A percentile compares a stretch with the other conserved stretches of the same genome.
Conservation (phyloP, 129 eudicot species). For the Helichrysum umbraculigerum region DNA sequence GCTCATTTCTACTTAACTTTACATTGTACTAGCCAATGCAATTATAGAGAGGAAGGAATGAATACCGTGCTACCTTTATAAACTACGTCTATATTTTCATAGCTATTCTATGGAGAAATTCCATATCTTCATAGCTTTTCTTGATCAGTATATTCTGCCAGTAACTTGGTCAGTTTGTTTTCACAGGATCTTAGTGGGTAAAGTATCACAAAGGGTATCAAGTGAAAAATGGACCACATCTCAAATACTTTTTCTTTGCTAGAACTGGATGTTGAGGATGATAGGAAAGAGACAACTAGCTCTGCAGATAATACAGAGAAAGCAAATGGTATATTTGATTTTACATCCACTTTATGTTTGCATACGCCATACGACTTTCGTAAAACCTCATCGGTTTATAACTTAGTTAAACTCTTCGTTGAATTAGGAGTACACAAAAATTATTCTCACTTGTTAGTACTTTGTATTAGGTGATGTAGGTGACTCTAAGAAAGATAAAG, state of each 20-base stretch:
- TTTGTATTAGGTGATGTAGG: conserved; percentile 38
- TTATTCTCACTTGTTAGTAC: background rate
- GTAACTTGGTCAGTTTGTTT: conserved; percentile 20
- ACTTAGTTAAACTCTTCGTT: background rate
- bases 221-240: conserved; percentile 48
- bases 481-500: conserved; percentile 39
- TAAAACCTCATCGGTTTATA: background rate
- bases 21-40: no score
- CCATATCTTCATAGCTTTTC: background rate
- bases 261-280: conserved; percentile 53
- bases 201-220: conserved; percentile 17
- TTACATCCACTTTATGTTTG: conserved; percentile 4
- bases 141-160: background rate
- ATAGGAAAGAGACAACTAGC: conserved; percentile 33
- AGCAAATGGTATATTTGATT: conserved; percentile 38
- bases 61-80: no score
- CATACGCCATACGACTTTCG: background rate
- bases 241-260: conserved; percentile 65
- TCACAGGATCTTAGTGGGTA: conserved; percentile 39
- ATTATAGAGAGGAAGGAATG: no score
- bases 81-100: no score
- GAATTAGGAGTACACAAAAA: background rate
- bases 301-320: conserved; percentile 28
- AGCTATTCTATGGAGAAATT: background rate
- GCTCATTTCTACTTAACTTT: no score